Base-by-base conservation (phyloP, 192 early-diverging fungal genomes). In the Entrophospora sp. region DNA sequence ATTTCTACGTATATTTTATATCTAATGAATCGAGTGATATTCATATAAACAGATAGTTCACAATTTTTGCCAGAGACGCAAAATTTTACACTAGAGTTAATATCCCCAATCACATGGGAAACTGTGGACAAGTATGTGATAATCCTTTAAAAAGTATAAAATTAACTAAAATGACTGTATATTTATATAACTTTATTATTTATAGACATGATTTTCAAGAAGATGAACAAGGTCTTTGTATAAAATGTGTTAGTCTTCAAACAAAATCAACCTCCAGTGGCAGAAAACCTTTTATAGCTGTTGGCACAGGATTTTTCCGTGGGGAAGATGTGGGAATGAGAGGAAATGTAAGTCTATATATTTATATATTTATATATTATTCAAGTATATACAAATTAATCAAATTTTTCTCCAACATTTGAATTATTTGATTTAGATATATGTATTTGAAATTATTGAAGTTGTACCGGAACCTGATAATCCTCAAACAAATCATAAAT, bases 21-120 rank as follows among this genome's bases (percentile, higher is more conserved):
- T 3, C 25, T 38, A 43, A 34, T 18, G 22, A 31, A 0, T 9
- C 31, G 6, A 6, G 38, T 14, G 8, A 49, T 9, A 3, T 56
- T 66, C 14, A 48, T 69, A 44, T 77, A 64, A 12, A 46, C 51
- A 42, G 75, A 74, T 45, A 36, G 72, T 64, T 48, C 30, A 18
- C 76, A 78, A 24, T 83, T 87, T 67, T 72, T 79, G 4, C 92
- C 94, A 14, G 63, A 67, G 13, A 73, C 81, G 36, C 77, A 84
- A 12, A 72, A 75, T 16, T 93, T 84, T 69, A 81, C 80, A 5
- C 59, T 99, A 35, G 91, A 96, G 49, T 76, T 99, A 45, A 79
- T 99, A 13, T 96, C 95, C 16, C 93, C 95, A 1, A 83, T 93
- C 0, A 94, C 93, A 16, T 97, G 92, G 92, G 94, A 97, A 65